Base-by-base conservation (phyloP, 768 basidiomycete species). In the Pleurotus tuoliensis region DNA sequence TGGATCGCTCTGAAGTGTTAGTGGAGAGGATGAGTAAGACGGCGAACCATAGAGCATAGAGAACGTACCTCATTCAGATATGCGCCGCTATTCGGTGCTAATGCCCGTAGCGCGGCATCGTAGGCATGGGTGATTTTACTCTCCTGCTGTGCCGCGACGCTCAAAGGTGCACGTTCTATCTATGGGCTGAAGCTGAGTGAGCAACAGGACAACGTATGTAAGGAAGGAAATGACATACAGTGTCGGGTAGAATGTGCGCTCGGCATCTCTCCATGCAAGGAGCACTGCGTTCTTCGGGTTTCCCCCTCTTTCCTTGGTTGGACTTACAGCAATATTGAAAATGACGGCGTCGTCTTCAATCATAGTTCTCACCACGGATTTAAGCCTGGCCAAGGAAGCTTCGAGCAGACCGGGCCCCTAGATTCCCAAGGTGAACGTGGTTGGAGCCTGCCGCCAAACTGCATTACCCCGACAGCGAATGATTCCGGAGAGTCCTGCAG, bases 271-370 rank as follows among this genome's bases (percentile, higher is more conserved):
- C 57, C 57, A 54, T 18, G 57, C 57, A 11, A 47, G 56, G 25
- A 56, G 56, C 18, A 49, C 56, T 12, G 56, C 56, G 27, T 56
- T 56, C 13, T 48, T 48, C 13, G 56, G 56, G 27, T 58, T 58
- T 46, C 49, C 49, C 22, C 49, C 50, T 47, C 46, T 52, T 25
- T 54, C 39, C 44, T 47, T 27, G 38, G 57, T 47, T 22, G 57
- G 57, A 34, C 57, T 50, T 11, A 38, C 43, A 7, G 41, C 30
- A 38, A 58, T 38, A 47, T 58, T 51, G 51, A 58, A n/a, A 12
- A 52, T 47, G 34, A 41, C 44, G 41, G 49, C 46, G 9, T 51
- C 56, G 25, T 24, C 50, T 34, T 57, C 49, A 37, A 57, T 18
- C 40, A 57, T 57, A 24, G 22, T 52, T 22, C 56, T 47, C 27